Evolutionary conservation across 1,139 yeast genomes (phyloP), one percentile per base, ranked within the genome.

Genomic region (Hyphopichia burtonii): DNA sequence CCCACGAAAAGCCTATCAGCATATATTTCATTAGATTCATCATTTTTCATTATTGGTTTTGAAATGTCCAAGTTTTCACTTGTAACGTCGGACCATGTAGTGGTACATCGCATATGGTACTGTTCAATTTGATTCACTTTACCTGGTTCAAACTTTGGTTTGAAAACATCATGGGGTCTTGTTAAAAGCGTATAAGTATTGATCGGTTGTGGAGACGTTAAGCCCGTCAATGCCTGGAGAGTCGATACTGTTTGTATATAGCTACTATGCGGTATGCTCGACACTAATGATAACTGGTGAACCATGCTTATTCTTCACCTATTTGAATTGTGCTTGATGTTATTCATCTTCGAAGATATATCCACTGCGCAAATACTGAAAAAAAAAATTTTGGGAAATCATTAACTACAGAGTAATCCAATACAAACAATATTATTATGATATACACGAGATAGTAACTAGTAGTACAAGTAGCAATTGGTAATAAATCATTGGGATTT

Each of bases 121-220:
- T 71, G 78, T 47, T 73, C 78, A 16, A 73, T 72, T 49, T 74
- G 78, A 51, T 74, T 73, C 47, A 74, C 74, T 49, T 73, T 73
- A 4, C 79, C 79, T 1, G 78, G 76, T 49, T 73, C 78, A 41
- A 71, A 65, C 51, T 70, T 70, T 30, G 79, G 79, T 46, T 63
- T 66, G 63, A 72, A 74, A 34, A 62, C 61, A 48, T 68, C 61
- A 49, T 63, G 66, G 2, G 79, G 78, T 44, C 68, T 69, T 33
- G 76, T 65, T 16, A 71, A 51, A 35, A 73, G 56, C n/a, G 76
- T 67, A 49, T 73, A 73, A 0, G 76, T 72, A 32, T 76, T 61
- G 5, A 72, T 63, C 7, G 58, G 55, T 47, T 71, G 75, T 2
- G 78, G 76, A 0, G 57, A 56, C 7, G 57, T 55, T 36, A 67